A percentile compares a stretch with the other conserved stretches of the same genome.
Conservation (phyloP, 345 rosid species). For the Litchi chinensis region DNA sequence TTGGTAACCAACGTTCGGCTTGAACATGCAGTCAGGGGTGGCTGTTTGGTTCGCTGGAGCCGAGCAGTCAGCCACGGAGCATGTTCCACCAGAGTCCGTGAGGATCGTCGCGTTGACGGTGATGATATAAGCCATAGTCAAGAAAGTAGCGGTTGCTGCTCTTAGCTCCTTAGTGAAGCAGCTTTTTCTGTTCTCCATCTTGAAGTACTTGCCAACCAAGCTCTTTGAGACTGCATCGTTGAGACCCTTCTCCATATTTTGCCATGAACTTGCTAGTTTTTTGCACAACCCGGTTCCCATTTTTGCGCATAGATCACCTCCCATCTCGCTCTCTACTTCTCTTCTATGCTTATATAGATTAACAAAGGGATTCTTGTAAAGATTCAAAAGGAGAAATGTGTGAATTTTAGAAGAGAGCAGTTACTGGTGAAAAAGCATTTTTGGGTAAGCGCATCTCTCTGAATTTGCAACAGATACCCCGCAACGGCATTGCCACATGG, state of each 20-base stretch:
- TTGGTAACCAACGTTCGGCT: constrained; percentile 62
- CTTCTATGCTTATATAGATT: background rate
- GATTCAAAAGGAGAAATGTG: constrained; percentile 19
- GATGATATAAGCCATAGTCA: constrained; percentile 95
- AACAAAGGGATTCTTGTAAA: background rate
- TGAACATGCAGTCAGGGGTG: constrained; percentile 53
- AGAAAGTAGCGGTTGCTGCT: constrained; percentile 88
- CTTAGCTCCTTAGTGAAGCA: constrained; percentile 76
- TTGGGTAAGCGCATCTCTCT: background rate
- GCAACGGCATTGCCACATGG: background rate
- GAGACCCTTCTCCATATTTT: constrained; percentile 47
- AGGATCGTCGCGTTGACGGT: constrained; percentile 86
- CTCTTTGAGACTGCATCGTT: constrained; percentile 68
- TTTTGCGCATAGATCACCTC: constrained; percentile 28
- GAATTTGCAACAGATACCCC: background rate
- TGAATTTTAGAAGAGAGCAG: background rate
- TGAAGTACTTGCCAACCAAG: constrained; percentile 62
- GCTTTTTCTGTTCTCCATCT: constrained; percentile 64
- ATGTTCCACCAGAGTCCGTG: constrained; percentile 75
- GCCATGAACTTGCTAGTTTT: constrained; percentile 42
- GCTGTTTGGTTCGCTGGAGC: constrained; percentile 42
- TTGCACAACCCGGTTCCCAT: constrained; percentile 27
- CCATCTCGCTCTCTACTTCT: constrained; percentile 22
- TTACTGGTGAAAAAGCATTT: background rate
- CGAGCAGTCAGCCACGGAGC: constrained; percentile 68